Evolutionary conservation across 805 yeast species (phyloP).

Genomic region (Tetrapisispora taiwanensis): DNA sequence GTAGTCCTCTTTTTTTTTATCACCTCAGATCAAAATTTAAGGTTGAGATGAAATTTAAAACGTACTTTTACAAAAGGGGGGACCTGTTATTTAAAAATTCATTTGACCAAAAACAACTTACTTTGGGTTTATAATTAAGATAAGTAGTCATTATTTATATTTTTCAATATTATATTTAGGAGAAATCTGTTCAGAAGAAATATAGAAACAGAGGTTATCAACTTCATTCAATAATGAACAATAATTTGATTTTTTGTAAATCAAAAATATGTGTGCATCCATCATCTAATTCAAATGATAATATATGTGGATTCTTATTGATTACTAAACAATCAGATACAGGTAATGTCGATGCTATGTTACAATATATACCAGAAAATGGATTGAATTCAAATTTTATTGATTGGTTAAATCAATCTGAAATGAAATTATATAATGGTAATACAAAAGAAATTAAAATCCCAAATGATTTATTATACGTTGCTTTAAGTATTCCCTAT

Average conservation of each 20-base stretch:
- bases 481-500: slow-evolving; percentile 35
- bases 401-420: slow-evolving; percentile 12
- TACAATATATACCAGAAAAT: slow-evolving; percentile 22
- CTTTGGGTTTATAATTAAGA: too few relatives aligned
- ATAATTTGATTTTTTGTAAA: slow-evolving; percentile 35
- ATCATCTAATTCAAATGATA: slow-evolving; percentile 59
- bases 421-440: slow-evolving; percentile 43
- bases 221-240: slow-evolving; percentile 3
- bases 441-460: slow-evolving; percentile 13
- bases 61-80: too few relatives aligned
- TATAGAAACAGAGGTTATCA: too few relatives aligned
- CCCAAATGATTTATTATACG: slow-evolving; percentile 2
- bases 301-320: slow-evolving; percentile 67
- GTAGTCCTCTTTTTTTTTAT: too few relatives aligned
- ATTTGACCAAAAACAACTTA: too few relatives aligned
- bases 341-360: slow-evolving; percentile 33
- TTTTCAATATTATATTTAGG: too few relatives aligned
- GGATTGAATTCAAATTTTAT: slow-evolving; percentile 8
- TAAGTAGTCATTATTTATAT: too few relatives aligned
- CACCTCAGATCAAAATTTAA: too few relatives aligned
- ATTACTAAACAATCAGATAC: slow-evolving; percentile 42
- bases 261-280: slow-evolving; percentile 81
- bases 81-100: too few relatives aligned
- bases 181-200: too few relatives aligned
- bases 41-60: too few relatives aligned